Evolutionary conservation across 371 early-diverging fungal species (phyloP), one percentile per base, ranked within the genome.

Genomic region (Haplosporangium sp.): DNA sequence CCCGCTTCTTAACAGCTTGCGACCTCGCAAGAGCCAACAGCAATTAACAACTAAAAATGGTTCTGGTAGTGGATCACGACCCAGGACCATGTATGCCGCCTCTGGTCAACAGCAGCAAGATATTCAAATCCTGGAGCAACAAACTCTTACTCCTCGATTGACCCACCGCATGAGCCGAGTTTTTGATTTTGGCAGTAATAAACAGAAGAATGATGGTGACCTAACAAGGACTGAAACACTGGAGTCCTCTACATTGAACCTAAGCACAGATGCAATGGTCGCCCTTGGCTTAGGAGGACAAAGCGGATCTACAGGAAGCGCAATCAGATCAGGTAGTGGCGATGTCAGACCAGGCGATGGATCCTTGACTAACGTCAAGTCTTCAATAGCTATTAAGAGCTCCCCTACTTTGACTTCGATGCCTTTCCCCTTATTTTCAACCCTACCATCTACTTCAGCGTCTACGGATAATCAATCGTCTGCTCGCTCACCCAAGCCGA

Each of bases 351-450:
- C 53, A 9, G 78, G 78, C 0, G 78, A 78, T 40, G 78, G 78
- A 38, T 72, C 69, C 0, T 40, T 81, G 38, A 8, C 45, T 6
- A 59, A 38, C 40, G 53, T 81, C 62, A 74, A 47, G 47, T 61
- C 69, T 2, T 81, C 81, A 1, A 65, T 81, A 72, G 81, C 81
- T 0, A 81, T 81, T 63, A 81, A 81, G 75, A 81, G 81, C 50
- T 73, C 78, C 3, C 78, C 78, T 11, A 73, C 78, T 1, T 57
- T 78, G 59, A 67, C 64, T 0, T 77, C 73, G 10, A 40, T 61
- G 11, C 63, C 65, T 0, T 2, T 69, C 40, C 47, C 69, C 9
- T 6, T 65, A 20, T 53, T 71, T 35, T 65, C 77, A 3, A 7
- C 58, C 7, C 45, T 52, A 7, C 59, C 65, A 1, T 45, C 64